Conservation (phyloP, 768 basidiomycete species). For the Auriculariales sp. region DNA sequence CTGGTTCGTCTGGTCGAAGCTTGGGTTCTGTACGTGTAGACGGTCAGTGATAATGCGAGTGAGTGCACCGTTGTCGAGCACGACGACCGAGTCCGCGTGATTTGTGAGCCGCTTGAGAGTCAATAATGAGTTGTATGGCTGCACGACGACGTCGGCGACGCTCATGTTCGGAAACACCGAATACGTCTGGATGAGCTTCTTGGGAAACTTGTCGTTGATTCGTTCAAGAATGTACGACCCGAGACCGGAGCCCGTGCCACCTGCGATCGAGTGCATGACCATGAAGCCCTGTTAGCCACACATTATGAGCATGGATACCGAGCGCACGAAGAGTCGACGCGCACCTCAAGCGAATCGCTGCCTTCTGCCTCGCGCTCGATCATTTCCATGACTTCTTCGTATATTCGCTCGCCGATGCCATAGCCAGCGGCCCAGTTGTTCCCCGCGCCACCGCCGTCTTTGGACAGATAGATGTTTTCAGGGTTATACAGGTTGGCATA, state of each 20-base stretch:
- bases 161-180: conserved; percentile 93
- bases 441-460: conserved; percentile 97
- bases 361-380: conserved; percentile 96
- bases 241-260: conserved; percentile 94
- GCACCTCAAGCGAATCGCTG: conserved; percentile 88
- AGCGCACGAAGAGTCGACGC: conserved; percentile 9
- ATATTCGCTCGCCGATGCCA: conserved; percentile 74
- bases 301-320: not conserved
- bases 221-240: conserved; percentile 97
- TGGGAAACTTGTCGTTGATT: conserved; percentile 93
- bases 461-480: conserved; percentile 91
- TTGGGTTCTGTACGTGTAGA: conserved; percentile 72
- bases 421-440: conserved; percentile 99
- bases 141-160: conserved; percentile 94
- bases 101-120: conserved; percentile 89
- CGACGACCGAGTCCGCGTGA: conserved; percentile 94
- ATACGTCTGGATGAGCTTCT: conserved; percentile 98
- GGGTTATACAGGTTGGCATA: conserved; percentile 90
- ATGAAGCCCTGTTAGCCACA: conserved; percentile 72
- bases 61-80: conserved; percentile 91
- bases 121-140: conserved; percentile 92
- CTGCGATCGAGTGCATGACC: conserved; percentile 97
- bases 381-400: conserved; percentile 98
- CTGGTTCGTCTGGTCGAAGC: conserved; percentile 87
- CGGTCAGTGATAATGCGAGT: conserved; percentile 87